Conservation (phyloP, 2,329 filamentous ascomycete genomes). For the Exophiala sp. region DNA sequence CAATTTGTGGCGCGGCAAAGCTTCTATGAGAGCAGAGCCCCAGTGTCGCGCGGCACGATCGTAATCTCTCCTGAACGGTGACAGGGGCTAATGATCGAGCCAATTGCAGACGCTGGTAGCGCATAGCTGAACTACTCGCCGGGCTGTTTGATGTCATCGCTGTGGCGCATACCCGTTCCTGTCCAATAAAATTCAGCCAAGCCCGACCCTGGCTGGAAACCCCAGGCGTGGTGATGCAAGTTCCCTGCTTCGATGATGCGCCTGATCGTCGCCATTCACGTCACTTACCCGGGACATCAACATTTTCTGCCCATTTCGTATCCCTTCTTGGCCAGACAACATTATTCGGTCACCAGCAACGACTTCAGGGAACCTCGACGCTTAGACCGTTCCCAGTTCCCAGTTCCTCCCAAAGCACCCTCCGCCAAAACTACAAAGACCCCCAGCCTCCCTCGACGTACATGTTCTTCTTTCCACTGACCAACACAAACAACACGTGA, state of each 20-base stretch:
- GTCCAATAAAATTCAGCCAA: background rate
- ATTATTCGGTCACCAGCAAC: background rate
- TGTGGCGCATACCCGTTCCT: background rate
- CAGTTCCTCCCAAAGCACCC: background rate
- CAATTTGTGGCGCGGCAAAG: background rate
- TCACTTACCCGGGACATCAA: conserved; percentile 5
- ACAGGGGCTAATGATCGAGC: background rate
- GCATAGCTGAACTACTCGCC: background rate
- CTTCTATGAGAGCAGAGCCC: no score
- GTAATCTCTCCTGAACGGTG: background rate
- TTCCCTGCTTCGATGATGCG: conserved; percentile 10
- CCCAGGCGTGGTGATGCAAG: background rate
- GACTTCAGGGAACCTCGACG: background rate
- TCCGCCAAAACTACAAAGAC: conserved; percentile 11
- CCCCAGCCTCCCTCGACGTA: conserved; percentile 3
- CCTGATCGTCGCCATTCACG: conserved; percentile 8
- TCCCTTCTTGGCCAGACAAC: background rate
- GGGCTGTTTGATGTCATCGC: background rate
- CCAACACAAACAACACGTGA: no score
- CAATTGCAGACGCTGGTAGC: conserved; percentile 3
- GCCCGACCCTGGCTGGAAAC: background rate
- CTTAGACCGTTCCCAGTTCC: background rate
- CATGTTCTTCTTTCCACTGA: background rate
- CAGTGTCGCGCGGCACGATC: background rate
- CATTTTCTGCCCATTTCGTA: background rate